Evolutionary conservation across 208 protist species (phyloP).

Genomic region (Acanthamoeba triangularis): DNA sequence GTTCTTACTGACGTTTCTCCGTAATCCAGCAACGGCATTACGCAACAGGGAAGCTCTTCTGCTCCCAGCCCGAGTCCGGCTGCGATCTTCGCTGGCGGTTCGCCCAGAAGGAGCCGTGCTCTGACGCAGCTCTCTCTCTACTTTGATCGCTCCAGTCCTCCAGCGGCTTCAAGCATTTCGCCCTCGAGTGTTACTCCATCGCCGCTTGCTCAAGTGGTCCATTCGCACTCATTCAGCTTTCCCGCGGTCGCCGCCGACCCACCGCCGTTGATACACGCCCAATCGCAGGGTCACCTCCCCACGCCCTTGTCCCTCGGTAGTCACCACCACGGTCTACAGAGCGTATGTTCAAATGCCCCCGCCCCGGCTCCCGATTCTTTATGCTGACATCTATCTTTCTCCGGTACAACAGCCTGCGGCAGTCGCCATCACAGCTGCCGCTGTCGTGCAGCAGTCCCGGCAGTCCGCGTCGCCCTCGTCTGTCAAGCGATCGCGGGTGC

Average conservation of each 20-base stretch:
- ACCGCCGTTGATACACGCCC: neutral
- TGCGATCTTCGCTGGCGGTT: neutral
- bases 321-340: neutral
- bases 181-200: neutral
- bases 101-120: neutral
- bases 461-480: neutral
- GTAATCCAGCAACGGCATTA: neutral
- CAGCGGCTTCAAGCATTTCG: neutral
- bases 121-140: conserved; percentile 21
- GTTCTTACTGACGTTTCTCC: too few relatives aligned
- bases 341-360: neutral
- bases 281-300: conserved; percentile 21
- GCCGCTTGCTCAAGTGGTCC: neutral
- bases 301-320: neutral
- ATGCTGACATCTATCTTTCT: neutral
- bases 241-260: neutral
- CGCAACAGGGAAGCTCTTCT: neutral
- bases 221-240: neutral
- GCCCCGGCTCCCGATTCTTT: neutral
- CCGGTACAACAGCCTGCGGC: neutral
- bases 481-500: conserved; percentile 10
- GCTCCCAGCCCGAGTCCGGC: neutral
- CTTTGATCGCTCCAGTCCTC: neutral
- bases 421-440: conserved; percentile 9
- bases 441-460: neutral